These are phyloP conservation scores for Camelina hispida DNA, from an alignment of 345 rosid genomes.

Conservation along the genomic window DNA sequence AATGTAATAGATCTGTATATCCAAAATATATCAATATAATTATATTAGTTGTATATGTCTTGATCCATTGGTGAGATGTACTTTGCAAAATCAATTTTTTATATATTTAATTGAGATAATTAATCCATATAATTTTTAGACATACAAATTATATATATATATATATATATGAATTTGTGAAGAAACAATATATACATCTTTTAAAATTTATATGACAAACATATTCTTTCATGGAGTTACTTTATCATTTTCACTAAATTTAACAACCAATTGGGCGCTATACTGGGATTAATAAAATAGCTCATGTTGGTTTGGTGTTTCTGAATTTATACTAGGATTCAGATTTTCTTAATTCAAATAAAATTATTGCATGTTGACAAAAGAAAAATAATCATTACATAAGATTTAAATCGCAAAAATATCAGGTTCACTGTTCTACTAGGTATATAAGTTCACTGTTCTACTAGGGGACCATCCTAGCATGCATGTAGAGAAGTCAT, in stretches of 20 bases:
- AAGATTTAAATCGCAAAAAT: no score
- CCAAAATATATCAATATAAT: background rate
- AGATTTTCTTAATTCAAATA: no score
- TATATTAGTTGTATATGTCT: background rate
- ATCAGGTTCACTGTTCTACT: no score
- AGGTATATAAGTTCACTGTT: no score
- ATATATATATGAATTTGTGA: no score
- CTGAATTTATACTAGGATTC: no score
- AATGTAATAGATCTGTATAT: background rate
- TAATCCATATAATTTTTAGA: background rate
- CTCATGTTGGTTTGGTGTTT: no score
- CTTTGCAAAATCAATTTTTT: background rate
- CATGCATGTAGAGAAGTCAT: background rate
- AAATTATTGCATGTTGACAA: no score
- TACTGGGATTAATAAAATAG: no score
- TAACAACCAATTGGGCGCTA: background rate
- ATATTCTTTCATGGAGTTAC: background rate
- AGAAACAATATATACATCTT: background rate
- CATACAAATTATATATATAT: no score
- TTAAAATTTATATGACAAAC: background rate
- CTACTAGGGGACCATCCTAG: slow-evolving; percentile 20
- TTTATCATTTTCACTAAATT: background rate
- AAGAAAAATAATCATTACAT: no score
- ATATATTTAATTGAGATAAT: background rate
- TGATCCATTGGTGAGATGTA: background rate